A percentile compares a stretch with the other conserved stretches of the same genome.
Conservation (phyloP, 768 basidiomycete genomes). For the Cystoderma amianthinum region DNA sequence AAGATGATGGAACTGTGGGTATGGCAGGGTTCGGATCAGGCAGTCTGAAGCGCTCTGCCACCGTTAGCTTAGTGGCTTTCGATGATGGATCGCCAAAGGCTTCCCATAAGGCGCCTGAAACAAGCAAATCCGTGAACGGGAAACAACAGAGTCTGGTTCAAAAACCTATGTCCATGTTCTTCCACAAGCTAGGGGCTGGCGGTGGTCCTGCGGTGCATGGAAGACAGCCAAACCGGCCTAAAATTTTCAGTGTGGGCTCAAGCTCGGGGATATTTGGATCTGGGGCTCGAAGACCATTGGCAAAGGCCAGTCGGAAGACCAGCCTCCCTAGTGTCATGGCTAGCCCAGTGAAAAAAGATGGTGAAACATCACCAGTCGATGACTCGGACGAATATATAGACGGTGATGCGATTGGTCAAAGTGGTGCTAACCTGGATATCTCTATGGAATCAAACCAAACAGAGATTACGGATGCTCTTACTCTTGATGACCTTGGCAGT, state of each 20-base stretch:
- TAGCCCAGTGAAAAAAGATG: conserved; percentile 40
- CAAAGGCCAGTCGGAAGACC: conserved; percentile 39
- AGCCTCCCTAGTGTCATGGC: conserved; percentile 38
- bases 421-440: conserved; percentile 9
- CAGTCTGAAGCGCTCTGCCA: conserved; percentile 13
- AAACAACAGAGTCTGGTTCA: conserved; percentile 14
- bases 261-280: conserved; percentile 15
- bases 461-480: conserved; percentile 9
- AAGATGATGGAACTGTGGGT: conserved; percentile 16
- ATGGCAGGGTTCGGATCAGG: conserved; percentile 10
- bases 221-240: conserved; percentile 8
- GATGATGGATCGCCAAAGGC: conserved; percentile 1
- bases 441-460: conserved; percentile 4
- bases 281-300: conserved; percentile 18
- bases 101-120: background rate
- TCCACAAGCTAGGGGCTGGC: conserved; percentile 3
- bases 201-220: background rate
- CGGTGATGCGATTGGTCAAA: conserved; percentile 13
- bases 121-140: conserved; percentile 7
- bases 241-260: conserved; percentile 16
- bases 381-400: background rate
- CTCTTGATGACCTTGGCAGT: conserved; percentile 7
- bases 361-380: background rate
- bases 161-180: conserved; percentile 20
- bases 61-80: conserved; percentile 11